phyloP scores from a whole-genome alignment of 768 basidiomycete genomes.

The Lactarius indigo region DNA sequence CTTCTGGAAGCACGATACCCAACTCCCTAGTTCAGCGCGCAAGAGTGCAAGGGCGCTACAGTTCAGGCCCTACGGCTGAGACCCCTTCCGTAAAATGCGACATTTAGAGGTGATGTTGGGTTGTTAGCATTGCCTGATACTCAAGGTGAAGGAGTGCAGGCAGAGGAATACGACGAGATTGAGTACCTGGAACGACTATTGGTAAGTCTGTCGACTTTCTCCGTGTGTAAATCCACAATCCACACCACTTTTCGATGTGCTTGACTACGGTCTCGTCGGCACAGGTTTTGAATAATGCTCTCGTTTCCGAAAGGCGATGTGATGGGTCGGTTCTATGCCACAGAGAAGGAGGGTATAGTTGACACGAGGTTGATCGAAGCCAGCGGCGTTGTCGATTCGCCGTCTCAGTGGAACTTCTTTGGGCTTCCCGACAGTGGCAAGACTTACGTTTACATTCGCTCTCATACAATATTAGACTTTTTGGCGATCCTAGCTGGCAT shows the following conservation, averaged over 20 bases:
- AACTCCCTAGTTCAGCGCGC: slow-evolving; percentile 60
- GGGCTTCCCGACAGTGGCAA: slow-evolving; percentile 16
- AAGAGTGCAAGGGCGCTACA: slow-evolving; percentile 59
- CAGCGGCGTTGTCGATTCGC: slow-evolving; percentile 13
- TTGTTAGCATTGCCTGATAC: slow-evolving; percentile 28
- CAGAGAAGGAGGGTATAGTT: slow-evolving; percentile 14
- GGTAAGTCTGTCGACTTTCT: slow-evolving; percentile 34
- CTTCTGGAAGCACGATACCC: slow-evolving; percentile 39
- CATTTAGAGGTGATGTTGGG: slow-evolving; percentile 39
- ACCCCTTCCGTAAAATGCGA: slow-evolving; percentile 67
- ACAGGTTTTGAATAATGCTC: slow-evolving; percentile 36
- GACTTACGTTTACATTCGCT: not conserved
- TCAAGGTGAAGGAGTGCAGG: slow-evolving; percentile 24
- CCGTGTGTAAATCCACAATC: slow-evolving; percentile 37
- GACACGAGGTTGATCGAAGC: slow-evolving; percentile 16
- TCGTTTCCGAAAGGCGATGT: slow-evolving; percentile 36
- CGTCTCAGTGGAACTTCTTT: slow-evolving; percentile 14
- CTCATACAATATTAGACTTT: not conserved
- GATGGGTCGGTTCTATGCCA: slow-evolving; percentile 28
- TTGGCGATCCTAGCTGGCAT: not conserved
- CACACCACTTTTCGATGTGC: slow-evolving; percentile 47
- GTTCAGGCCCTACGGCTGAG: slow-evolving; percentile 49
- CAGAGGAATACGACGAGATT: slow-evolving; percentile 43
- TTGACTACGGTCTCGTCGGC: slow-evolving; percentile 46
- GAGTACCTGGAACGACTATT: slow-evolving; percentile 49